Evolutionary conservation across 257 asterid species (phyloP).

Genomic region (Solanum lignicaule): DNA sequence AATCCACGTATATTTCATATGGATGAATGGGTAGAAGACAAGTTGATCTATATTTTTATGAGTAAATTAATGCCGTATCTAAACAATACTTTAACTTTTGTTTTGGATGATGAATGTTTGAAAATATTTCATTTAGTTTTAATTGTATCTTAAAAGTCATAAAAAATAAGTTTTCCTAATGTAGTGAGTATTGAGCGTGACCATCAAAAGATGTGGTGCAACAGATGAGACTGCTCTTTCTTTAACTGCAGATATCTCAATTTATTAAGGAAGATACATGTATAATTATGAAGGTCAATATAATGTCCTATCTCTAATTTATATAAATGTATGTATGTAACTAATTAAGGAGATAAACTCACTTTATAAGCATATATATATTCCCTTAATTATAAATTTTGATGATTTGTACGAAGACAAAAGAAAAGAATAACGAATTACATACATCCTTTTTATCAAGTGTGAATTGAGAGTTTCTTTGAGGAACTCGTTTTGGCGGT

Average conservation of each 20-base stretch:
- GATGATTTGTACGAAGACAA: neutral
- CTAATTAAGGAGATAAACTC: too few relatives aligned
- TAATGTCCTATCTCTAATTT: too few relatives aligned
- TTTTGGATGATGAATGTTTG: neutral
- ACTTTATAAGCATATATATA: too few relatives aligned
- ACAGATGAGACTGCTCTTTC: accelerated
- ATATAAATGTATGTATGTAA: too few relatives aligned
- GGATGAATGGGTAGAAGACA: neutral
- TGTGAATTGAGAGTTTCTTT: neutral
- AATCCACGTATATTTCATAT: neutral
- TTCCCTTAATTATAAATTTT: too few relatives aligned
- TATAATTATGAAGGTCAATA: too few relatives aligned
- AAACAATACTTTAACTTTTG: neutral
- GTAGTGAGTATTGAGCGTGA: neutral
- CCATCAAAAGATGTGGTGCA: neutral
- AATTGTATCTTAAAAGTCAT: neutral
- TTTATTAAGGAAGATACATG: too few relatives aligned
- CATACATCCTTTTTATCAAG: neutral
- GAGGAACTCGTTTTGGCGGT: neutral
- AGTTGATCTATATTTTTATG: too few relatives aligned
- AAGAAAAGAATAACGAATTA: neutral
- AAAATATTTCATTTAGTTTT: too few relatives aligned
- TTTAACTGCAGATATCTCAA: too few relatives aligned
- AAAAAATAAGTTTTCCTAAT: neutral
- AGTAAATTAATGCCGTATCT: neutral